These are phyloP conservation scores for Pyrrhoderma lamaoense DNA, from an alignment of 1,284 basidiomycete species.

Conservation along the genomic window DNA sequence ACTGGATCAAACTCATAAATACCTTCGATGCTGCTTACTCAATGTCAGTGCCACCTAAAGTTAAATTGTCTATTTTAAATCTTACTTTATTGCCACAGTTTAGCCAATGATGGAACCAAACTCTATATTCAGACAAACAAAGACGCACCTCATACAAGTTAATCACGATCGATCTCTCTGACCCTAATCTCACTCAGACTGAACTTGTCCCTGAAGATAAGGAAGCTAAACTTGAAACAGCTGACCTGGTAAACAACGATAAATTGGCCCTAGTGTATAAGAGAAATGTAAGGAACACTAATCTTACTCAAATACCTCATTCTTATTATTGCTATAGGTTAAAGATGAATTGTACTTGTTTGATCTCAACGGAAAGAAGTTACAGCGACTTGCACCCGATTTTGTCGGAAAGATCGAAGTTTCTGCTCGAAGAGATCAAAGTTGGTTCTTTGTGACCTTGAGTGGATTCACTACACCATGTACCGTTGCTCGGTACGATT, in stretches of 20 bases:
- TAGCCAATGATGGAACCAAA: constrained; percentile 59
- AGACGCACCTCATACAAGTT: constrained; percentile 62
- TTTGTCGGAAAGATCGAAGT: constrained; percentile 66
- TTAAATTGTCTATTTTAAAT: not conserved
- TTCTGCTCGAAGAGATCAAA: constrained; percentile 45
- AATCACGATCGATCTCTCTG: constrained; percentile 57
- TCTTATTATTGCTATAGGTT: constrained; percentile 37
- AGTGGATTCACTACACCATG: constrained; percentile 73
- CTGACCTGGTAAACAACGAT: constrained; percentile 48
- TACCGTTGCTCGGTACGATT: constrained; percentile 57
- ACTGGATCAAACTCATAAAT: constrained; percentile 64
- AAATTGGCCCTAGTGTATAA: constrained; percentile 64
- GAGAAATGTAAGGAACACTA: constrained; percentile 48
- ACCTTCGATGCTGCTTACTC: constrained; percentile 57
- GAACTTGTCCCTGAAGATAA: constrained; percentile 71
- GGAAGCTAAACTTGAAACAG: constrained; percentile 51
- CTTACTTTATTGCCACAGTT: constrained; percentile 31
- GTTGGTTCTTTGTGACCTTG: constrained; percentile 64
- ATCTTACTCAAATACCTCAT: not conserved
- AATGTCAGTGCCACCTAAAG: constrained; percentile 37
- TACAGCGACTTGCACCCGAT: constrained; percentile 55
- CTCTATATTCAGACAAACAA: constrained; percentile 64
- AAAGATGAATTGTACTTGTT: constrained; percentile 80
- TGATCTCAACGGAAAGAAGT: constrained; percentile 48
- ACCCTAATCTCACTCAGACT: constrained; percentile 39